A percentile compares a stretch with the other conserved stretches of the same genome.
Evolutionary conservation across 75 land plant species (phyloP).

Genomic region (Larix kaempferi): DNA sequence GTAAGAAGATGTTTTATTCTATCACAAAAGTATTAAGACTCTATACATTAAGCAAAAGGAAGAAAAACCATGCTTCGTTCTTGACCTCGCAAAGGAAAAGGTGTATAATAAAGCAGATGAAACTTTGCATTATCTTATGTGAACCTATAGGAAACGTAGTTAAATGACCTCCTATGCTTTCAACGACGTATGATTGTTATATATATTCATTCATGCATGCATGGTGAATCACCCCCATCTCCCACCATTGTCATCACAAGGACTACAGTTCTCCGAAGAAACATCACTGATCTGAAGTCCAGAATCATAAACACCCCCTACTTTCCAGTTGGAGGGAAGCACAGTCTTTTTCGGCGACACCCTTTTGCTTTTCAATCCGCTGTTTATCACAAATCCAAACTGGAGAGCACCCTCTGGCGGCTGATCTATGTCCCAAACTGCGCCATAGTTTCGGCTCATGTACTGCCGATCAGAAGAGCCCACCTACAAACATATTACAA

Average conservation of each 20-base stretch:
- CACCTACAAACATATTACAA: background rate
- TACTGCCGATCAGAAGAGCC: slow-evolving; percentile 21
- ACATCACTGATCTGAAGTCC: slow-evolving; percentile 12
- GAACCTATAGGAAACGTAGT: no score
- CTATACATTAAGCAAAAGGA: no score
- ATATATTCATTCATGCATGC: no score
- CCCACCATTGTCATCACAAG: background rate
- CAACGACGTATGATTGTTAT: no score
- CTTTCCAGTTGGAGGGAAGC: slow-evolving; percentile 24
- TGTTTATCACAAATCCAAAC: slow-evolving; percentile 10
- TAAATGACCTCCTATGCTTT: no score
- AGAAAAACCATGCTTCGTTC: no score
- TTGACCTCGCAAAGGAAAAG: no score
- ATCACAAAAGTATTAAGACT: no score
- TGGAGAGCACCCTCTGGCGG: slow-evolving; percentile 29
- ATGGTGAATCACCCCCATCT: no score
- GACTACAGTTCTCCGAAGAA: slow-evolving; percentile 4
- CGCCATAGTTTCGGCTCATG: slow-evolving; percentile 35
- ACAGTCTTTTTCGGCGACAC: slow-evolving; percentile 2
- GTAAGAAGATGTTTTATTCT: slow-evolving; percentile 14
- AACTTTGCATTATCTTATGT: no score
- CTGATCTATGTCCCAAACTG: slow-evolving; percentile 32
- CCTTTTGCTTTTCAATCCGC: slow-evolving; percentile 9
- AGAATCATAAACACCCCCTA: slow-evolving; percentile 24
- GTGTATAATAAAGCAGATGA: no score